These are phyloP conservation scores for Candida pini DNA, from an alignment of 805 yeast genomes.

Conservation along the genomic window DNA sequence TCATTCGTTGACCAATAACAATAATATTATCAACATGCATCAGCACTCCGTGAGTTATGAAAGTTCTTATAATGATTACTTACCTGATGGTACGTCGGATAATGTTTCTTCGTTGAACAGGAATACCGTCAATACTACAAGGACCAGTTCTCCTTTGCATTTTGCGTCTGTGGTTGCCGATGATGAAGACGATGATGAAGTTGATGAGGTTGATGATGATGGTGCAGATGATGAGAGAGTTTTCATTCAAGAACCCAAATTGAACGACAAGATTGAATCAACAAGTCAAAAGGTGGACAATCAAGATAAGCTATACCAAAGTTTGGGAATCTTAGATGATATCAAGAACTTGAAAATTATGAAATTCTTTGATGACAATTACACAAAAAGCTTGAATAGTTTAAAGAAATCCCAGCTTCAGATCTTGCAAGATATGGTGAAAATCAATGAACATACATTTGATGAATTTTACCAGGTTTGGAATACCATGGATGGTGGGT, in stretches of 20 bases:
- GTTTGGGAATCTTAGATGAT: conserved; percentile 78
- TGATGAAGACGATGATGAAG: conserved; percentile 5
- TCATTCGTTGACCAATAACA: too few relatives aligned
- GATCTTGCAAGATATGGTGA: conserved; percentile 36
- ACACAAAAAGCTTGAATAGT: conserved; percentile 44
- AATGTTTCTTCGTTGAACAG: too few relatives aligned
- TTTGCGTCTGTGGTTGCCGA: too few relatives aligned
- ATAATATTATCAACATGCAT: too few relatives aligned
- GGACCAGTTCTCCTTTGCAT: too few relatives aligned
- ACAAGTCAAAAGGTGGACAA: conserved; percentile 56
- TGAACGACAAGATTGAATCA: conserved; percentile 45
- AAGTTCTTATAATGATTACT: too few relatives aligned
- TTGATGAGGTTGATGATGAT: conserved; percentile 4
- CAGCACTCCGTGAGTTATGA: too few relatives aligned
- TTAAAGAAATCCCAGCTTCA: conserved; percentile 53
- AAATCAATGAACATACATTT: conserved; percentile 23
- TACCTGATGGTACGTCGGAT: too few relatives aligned
- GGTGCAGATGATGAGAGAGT: conserved; percentile 5
- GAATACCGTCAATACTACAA: too few relatives aligned
- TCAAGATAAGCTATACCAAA: conserved; percentile 82
- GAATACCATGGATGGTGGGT: conserved; percentile 14
- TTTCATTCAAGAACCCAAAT: conserved; percentile 22
- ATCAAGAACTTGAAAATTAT: conserved; percentile 53
- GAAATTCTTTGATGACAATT: conserved; percentile 47
- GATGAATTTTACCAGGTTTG: conserved; percentile 27